A percentile compares a stretch with the other conserved stretches of the same genome.
These are phyloP conservation scores for Fusarium aywerte DNA, from an alignment of 2,329 filamentous ascomycete species.

Conservation along the genomic window DNA sequence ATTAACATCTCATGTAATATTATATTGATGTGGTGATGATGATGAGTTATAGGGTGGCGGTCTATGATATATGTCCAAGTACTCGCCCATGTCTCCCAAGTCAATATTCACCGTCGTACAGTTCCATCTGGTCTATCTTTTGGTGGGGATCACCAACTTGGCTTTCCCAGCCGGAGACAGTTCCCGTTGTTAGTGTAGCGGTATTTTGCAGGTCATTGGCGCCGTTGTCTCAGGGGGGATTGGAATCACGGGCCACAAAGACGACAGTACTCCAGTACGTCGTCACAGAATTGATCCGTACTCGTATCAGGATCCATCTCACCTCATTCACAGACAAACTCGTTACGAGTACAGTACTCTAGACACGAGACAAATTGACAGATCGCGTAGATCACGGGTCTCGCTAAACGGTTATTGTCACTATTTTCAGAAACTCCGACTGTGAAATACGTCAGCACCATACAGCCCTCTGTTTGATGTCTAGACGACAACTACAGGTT, in stretches of 20 bases:
- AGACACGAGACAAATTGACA: slow-evolving; percentile 4
- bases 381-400: background rate
- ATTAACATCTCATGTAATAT: slow-evolving; percentile 14
- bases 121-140: slow-evolving; percentile 19
- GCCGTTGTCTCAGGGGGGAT: slow-evolving; percentile 41
- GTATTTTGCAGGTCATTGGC: slow-evolving; percentile 37
- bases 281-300: slow-evolving; percentile 34
- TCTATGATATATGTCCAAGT: slow-evolving; percentile 10
- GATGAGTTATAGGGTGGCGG: background rate
- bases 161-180: slow-evolving; percentile 41
- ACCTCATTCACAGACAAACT: slow-evolving; percentile 9
- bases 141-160: slow-evolving; percentile 31
- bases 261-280: background rate
- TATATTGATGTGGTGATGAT: background rate
- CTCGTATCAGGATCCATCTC: slow-evolving; percentile 39
- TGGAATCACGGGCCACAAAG: slow-evolving; percentile 7
- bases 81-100: background rate
- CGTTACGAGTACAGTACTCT: slow-evolving; percentile 18
- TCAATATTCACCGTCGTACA: background rate
- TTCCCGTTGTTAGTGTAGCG: slow-evolving; percentile 44
- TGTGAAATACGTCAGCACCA: slow-evolving; percentile 27
- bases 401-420: background rate
- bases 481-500: slow-evolving; percentile 13
- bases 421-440: slow-evolving; percentile 29
- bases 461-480: slow-evolving; percentile 31